Evolutionary conservation across 2,329 filamentous ascomycete genomes (phyloP), one percentile per base, ranked within the genome.

Genomic region (Talaromyces pinophilus): DNA sequence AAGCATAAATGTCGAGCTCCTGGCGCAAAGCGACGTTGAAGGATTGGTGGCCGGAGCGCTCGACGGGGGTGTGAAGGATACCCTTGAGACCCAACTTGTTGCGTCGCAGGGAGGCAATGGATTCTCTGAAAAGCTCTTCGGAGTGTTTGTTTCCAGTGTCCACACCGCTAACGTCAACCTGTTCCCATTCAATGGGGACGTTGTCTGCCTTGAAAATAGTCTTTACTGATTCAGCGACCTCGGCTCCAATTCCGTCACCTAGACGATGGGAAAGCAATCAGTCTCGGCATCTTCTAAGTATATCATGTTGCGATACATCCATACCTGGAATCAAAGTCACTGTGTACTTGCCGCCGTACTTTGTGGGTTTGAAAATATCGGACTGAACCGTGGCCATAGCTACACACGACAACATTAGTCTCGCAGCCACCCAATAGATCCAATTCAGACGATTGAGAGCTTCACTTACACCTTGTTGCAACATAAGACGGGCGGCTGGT

Each of bases 181-280:
- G 93, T 83, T 99, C 95, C 94, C 95, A 98, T 83, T 97, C 93
- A 76, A 99, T 90, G 77, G 95, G 95, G 63, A 97, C 94, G 79
- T 97, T 98, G 86, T 98, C 94, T 80, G 94, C 93, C 88, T 97
- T 98, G 90, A 98, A 98, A 82, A 99, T 91, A 73, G 94, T 96
- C 90, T 97, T 97, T 81, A 99, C 94, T 70, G 92, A 95, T 84
- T 98, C 93, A 75, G 94, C 93, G 69, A 98, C 93, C 84, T 99
- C 95, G 81, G 92, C 92, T 81, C 95, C 95, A 80, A 99, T 97
- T 85, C 95, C 95, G 77, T 99, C 95, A 84, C 88, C 87, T 89
- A 71, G 35, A 68, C 55, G 10, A 60, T 7, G 33, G 30, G 30
- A 38, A 17, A 50, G 35, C 15, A 11, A 33, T 65, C 40, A 65